Percentiles rank a stretch among this genome's conserved stretches.
Evolutionary conservation across 805 yeast genomes (phyloP).

Genomic region (Cyberlindnera euphorbiiphila): DNA sequence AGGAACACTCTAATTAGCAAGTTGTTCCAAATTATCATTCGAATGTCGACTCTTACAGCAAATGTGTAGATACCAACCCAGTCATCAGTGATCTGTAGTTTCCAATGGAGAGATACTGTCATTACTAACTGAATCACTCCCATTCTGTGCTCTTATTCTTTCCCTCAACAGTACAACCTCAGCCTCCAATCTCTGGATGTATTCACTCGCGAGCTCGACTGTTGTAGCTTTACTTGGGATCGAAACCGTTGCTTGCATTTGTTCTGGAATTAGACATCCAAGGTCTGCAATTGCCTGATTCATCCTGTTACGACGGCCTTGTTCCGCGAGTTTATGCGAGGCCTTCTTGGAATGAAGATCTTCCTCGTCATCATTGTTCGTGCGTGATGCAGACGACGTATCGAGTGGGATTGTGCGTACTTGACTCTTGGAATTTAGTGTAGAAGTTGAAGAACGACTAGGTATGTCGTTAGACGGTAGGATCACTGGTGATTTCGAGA

Average conservation of each 20-base stretch:
- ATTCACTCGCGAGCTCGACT: conserved; percentile 80
- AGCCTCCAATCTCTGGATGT: conserved; percentile 48
- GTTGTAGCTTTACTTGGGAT: conserved; percentile 93
- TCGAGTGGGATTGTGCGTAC: conserved; percentile 8
- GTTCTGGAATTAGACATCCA: conserved; percentile 61
- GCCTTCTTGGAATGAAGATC: conserved; percentile 29
- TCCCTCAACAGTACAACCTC: conserved; percentile 30
- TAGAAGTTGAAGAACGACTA: conserved; percentile 16
- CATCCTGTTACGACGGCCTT: conserved; percentile 91
- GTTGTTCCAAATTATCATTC: too few species aligned
- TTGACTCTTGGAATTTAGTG: conserved; percentile 6
- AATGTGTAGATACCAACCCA: neutral
- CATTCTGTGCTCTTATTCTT: conserved; percentile 11
- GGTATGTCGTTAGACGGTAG: conserved; percentile 20
- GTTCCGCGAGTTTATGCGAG: conserved; percentile 88
- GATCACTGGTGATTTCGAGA: conserved; percentile 20
- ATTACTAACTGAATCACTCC: conserved; percentile 20
- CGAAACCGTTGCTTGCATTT: conserved; percentile 44
- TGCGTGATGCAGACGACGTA: conserved; percentile 9
- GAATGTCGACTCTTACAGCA: too few species aligned
- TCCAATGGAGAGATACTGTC: conserved; percentile 31
- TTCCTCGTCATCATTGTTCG: conserved; percentile 15
- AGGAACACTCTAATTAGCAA: too few species aligned
- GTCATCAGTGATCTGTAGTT: conserved; percentile 28
- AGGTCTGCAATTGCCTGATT: conserved; percentile 81